Conservation (phyloP, 148 eudicot species). For the Nepenthes mirabilis region DNA sequence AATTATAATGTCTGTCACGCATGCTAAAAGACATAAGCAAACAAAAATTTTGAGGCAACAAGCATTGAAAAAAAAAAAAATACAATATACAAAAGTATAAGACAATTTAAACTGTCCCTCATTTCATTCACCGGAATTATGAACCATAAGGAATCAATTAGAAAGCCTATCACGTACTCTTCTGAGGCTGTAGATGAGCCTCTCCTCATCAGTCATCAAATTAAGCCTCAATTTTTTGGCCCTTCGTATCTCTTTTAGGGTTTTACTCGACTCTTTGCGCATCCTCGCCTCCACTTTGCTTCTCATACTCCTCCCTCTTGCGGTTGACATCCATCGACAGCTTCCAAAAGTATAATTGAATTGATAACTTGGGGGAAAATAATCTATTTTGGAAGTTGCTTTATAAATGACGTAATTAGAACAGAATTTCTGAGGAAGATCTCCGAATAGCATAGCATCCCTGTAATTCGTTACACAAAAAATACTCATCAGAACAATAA, state of each 20-base stretch:
- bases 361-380: conserved; percentile 7
- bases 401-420: conserved; percentile 8
- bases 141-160: not conserved
- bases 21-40: no score
- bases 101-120: no score
- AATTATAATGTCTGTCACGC: no score
- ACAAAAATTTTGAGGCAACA: no score
- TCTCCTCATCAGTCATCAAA: conserved; percentile 94
- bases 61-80: no score
- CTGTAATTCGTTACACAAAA: conserved; percentile 15
- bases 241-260: conserved; percentile 67
- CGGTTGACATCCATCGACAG: conserved; percentile 45
- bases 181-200: conserved; percentile 68
- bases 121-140: not conserved
- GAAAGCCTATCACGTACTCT: conserved; percentile 32
- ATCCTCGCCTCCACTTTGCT: conserved; percentile 82
- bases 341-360: conserved; percentile 19
- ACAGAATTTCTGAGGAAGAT: conserved; percentile 1
- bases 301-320: conserved; percentile 64
- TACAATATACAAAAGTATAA: no score
- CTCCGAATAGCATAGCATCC: conserved; percentile 15
- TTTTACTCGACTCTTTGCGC: conserved; percentile 83
- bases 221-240: conserved; percentile 67
- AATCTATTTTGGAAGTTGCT: conserved; percentile 4
- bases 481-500: conserved; percentile 1